Conservation (phyloP, 805 yeast species). For the Babjeviella inositovora region DNA sequence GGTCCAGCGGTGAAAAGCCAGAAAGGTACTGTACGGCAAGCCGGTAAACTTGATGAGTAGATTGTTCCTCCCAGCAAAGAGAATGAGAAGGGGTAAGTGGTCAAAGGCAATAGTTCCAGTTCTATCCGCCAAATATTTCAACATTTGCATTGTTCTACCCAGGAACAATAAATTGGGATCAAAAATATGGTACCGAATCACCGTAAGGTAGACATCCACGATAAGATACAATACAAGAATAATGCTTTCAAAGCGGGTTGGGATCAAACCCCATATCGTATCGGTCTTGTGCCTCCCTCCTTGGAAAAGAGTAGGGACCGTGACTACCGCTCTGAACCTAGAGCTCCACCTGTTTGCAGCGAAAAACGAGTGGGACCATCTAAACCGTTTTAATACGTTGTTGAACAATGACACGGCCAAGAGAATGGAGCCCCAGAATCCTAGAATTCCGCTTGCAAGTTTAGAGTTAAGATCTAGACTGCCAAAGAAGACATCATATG, state of each 20-base stretch:
- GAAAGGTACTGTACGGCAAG: constrained; percentile 21
- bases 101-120: constrained; percentile 22
- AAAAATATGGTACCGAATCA: constrained; percentile 4
- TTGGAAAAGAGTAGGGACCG: too few relatives aligned
- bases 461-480: too few relatives aligned
- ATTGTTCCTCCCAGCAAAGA: constrained; percentile 32
- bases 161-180: constrained; percentile 2
- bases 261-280: too few relatives aligned
- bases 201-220: constrained; percentile 8
- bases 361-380: too few relatives aligned
- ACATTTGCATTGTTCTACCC: constrained; percentile 12
- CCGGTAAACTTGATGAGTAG: constrained; percentile 24
- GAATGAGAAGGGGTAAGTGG: constrained; percentile 19
- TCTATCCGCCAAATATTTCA: constrained; percentile 23
- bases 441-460: too few relatives aligned
- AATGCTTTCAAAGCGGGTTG: constrained; percentile 21
- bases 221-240: constrained; percentile 9
- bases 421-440: too few relatives aligned
- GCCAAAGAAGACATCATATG: too few relatives aligned
- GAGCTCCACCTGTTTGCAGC: too few relatives aligned
- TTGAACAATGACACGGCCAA: too few relatives aligned
- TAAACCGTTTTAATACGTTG: too few relatives aligned
- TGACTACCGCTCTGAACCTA: too few relatives aligned
- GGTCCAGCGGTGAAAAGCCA: constrained; percentile 14
- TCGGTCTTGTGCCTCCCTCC: too few relatives aligned